Base-by-base conservation (phyloP, 2,329 filamentous ascomycete genomes). In the Hypomyces rosellus region DNA sequence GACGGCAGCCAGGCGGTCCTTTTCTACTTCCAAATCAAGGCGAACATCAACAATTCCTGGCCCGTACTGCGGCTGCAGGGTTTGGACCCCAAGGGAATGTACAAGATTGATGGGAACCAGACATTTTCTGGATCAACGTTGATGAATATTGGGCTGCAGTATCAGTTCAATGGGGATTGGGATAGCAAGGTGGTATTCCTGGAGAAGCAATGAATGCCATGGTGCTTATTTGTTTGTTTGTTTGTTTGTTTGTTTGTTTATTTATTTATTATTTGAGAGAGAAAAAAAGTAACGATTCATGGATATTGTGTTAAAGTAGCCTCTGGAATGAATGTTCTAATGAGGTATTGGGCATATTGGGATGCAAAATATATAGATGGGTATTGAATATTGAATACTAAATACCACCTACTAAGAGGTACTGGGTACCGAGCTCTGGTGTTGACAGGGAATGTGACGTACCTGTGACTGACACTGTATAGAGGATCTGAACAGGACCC, bases 141-240 rank as follows among this genome's bases (percentile, higher is more conserved):
- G 59, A 84, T 85, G 78, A 84, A 82, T 54, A 70, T 71, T 1
- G 82, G 82, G 0, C 58, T 86, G 36, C 78, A 82, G 63, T 70
- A 75, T 61, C 56, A 63, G 4, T 77, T 81, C 55, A 57, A 66
- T 1, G 68, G 64, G 0, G 80, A 84, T 55, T 83, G 80, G 55
- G 72, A 78, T 54, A 85, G 81, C 55, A 72, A 70, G 55, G 65
- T 85, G 30, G 69, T 84, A 5, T 72, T 79, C 47, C 57, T 85
- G 50, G 70, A 80, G 55, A 81, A 55, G 56, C 49, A 54, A 25
- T 53, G 45, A 45, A 5, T 33, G 30, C 25, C 25, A 30, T 30
- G 25, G 9, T 30, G 34, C 5, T 38, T n/a, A n/a, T n/a, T n/a
- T n/a, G n/a, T n/a, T n/a, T n/a, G n/a, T 4, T n/a, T 16, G 36